A percentile compares a stretch with the other conserved stretches of the same genome.
These are phyloP conservation scores for Sphaceloma murrayae DNA, from an alignment of 2,329 filamentous ascomycete genomes.

Conservation along the genomic window DNA sequence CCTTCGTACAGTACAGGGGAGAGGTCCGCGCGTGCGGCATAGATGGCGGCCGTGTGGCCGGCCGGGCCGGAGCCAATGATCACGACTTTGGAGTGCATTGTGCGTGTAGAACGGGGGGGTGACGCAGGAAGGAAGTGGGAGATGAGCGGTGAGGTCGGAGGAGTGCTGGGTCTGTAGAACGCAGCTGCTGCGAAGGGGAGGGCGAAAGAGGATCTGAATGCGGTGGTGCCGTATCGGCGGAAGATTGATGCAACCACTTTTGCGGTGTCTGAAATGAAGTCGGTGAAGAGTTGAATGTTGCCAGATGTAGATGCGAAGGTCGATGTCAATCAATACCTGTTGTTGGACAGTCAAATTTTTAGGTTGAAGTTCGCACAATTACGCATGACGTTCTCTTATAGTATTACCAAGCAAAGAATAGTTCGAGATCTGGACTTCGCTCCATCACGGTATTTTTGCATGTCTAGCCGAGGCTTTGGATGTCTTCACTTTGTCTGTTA, in stretches of 20 bases:
- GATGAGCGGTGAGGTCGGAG: constrained; percentile 34
- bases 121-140: constrained; percentile 22
- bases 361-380: no score
- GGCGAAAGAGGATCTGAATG: constrained; percentile 63
- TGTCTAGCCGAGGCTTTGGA: not conserved
- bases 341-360: no score
- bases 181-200: constrained; percentile 63
- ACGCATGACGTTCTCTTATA: no score
- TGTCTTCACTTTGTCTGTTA: not conserved
- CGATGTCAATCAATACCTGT: no score
- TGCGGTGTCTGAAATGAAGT: constrained; percentile 40
- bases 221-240: constrained; percentile 50
- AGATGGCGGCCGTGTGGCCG: constrained; percentile 94
- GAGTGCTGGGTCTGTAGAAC: constrained; percentile 42
- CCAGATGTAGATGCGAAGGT: not conserved
- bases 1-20: constrained; percentile 95
- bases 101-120: constrained; percentile 37
- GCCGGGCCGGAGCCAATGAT: constrained; percentile 76
- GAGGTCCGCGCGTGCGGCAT: constrained; percentile 87
- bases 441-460: not conserved
- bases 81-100: constrained; percentile 89
- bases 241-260: constrained; percentile 88
- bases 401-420: no score
- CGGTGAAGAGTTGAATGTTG: not conserved
- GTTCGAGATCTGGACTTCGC: no score